Percentiles rank a stretch among this genome's conserved stretches.
Evolutionary conservation across 306 rosid species (phyloP).

Genomic region (Spatholobus suberectus): DNA sequence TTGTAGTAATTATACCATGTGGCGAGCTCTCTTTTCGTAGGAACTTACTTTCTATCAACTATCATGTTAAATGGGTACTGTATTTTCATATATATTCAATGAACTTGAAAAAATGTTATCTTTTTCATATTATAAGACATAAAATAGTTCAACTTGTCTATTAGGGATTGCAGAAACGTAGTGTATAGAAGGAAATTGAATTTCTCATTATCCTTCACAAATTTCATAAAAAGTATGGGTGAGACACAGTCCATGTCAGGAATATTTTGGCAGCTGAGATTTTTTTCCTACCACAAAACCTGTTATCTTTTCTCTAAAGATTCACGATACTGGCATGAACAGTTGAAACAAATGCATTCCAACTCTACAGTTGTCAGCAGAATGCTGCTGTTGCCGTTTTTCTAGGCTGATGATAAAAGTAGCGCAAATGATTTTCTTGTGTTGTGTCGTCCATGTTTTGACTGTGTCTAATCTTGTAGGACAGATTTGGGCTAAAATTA

Average conservation of each 20-base stretch:
- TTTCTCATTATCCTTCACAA: neutral
- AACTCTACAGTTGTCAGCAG: slow-evolving; percentile 8
- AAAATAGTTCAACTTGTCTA: slow-evolving; percentile 36
- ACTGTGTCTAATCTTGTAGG: neutral
- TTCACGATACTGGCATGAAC: neutral
- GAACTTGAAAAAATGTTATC: slow-evolving; percentile 8
- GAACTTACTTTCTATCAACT: slow-evolving; percentile 4
- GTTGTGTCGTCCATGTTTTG: neutral
- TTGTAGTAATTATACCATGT: slow-evolving; percentile 36
- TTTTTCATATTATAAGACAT: neutral
- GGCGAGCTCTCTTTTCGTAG: neutral
- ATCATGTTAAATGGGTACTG: neutral
- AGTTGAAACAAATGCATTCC: neutral
- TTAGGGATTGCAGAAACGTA: slow-evolving; percentile 27
- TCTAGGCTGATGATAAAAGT: neutral
- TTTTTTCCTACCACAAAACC: neutral
- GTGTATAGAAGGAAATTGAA: slow-evolving; percentile 17
- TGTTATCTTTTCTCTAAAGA: neutral
- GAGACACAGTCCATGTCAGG: neutral
- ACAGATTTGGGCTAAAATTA: neutral
- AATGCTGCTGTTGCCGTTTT: neutral
- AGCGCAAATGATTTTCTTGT: neutral
- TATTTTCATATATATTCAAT: slow-evolving; percentile 25
- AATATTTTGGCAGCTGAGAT: slow-evolving; percentile 1
- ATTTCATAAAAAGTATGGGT: slow-evolving; percentile 6